A percentile compares a stretch with the other conserved stretches of the same genome.
These are phyloP conservation scores for Pseudonectria foliicola DNA, from an alignment of 2,329 filamentous ascomycete species.

Conservation along the genomic window DNA sequence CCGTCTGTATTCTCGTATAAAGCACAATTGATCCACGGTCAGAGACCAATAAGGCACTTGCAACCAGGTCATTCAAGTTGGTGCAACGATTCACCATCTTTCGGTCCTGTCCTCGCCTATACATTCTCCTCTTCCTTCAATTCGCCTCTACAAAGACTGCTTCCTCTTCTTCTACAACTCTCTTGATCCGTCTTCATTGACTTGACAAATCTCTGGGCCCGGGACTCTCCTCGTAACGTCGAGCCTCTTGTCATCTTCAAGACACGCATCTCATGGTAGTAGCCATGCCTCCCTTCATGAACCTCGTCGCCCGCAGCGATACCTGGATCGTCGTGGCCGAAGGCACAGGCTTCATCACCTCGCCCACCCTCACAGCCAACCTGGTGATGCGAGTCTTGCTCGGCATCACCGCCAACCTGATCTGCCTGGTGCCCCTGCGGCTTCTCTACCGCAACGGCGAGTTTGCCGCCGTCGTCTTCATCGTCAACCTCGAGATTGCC, in stretches of 20 bases:
- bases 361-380: conserved; percentile 34
- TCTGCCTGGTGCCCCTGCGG: conserved; percentile 44
- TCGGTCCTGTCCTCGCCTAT: too few relatives aligned
- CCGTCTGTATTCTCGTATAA: too few relatives aligned
- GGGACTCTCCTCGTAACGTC: too few relatives aligned
- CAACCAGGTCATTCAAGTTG: too few relatives aligned
- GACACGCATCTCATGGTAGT: not conserved
- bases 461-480: conserved; percentile 44
- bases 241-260: not conserved
- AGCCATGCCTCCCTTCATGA: conserved; percentile 10
- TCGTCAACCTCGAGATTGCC: conserved; percentile 36
- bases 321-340: conserved; percentile 16
- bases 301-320: conserved; percentile 14
- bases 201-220: too few relatives aligned
- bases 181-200: too few relatives aligned
- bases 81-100: too few relatives aligned
- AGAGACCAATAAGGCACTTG: too few relatives aligned
- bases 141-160: too few relatives aligned
- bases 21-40: too few relatives aligned
- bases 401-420: conserved; percentile 35
- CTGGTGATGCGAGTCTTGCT: conserved; percentile 42
- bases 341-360: conserved; percentile 18
- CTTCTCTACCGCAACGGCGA: conserved; percentile 47
- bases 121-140: too few relatives aligned
- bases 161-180: too few relatives aligned